Base-by-base conservation (phyloP, 257 asterid genomes). In the Cynanchum wilfordii region DNA sequence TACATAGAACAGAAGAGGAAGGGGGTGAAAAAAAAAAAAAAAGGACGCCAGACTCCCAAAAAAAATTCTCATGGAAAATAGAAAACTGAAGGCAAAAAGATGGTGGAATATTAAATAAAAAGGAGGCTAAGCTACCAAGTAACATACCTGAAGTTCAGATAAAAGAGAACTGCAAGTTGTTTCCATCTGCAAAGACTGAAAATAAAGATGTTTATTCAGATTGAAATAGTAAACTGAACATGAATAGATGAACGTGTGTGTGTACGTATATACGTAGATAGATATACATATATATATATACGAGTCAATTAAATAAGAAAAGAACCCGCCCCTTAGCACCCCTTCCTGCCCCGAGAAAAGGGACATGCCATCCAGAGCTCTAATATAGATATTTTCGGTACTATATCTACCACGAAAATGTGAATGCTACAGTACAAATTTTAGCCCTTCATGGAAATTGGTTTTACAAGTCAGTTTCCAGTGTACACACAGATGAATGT, bases 71-170 rank as follows among this genome's bases (percentile, higher is more conserved):
- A 17, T 40, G 2, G 11, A 0, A 17, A 64, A 42, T 64, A 36
- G 69, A 47, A 24, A 38, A 10, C 33, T 29, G n/a, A 2, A 8
- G 27, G 3, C 7, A 52, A 59, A 27, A 5, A 56, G 25, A 12
- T 51, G 16, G 30, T 66, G 55, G 7, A n/a, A 42, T 13, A 25
- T 15, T 27, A 50, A 1, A 51, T 13, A 76, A 17, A 42, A 22
- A 58, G 13, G 33, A 19, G 13, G 4, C 63, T 10, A 19, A 9
- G 4, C 63, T 10, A 17, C 42, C 45, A 9, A 54, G 58, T 17
- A 65, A 70, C 68, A 79, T 63, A 94, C 97, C 97, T 94, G 90
- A 56, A 94, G 84, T 85, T 94, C 96, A 27, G 89, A 78, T 47
- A 89, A 70, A 71, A 91, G 91, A 77, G 92, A 84, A 66, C 77